A percentile compares a stretch with the other conserved stretches of the same genome.
phyloP scores from a whole-genome alignment of 805 yeast species.

The Spencermartinsiella europaea region DNA sequence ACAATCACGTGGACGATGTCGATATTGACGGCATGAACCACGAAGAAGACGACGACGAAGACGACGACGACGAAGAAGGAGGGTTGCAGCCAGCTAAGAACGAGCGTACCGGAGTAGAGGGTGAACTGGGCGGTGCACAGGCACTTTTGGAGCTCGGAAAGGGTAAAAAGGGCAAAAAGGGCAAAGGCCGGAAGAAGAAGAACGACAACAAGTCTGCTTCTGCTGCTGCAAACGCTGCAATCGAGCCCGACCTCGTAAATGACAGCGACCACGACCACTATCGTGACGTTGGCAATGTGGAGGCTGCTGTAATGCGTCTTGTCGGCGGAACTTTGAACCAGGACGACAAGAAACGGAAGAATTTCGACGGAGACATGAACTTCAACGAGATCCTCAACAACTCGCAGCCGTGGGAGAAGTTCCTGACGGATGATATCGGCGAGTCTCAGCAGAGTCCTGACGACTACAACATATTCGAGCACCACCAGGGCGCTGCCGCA shows the following conservation, averaged over 20 bases:
- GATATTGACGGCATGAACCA: slow-evolving; percentile 4
- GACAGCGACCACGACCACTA: slow-evolving; percentile 9
- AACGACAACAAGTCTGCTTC: not conserved
- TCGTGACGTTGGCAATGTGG: slow-evolving; percentile 39
- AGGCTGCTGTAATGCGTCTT: slow-evolving; percentile 70
- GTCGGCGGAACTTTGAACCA: slow-evolving; percentile 59
- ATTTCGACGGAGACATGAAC: slow-evolving; percentile 19
- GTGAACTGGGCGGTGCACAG: slow-evolving; percentile 12
- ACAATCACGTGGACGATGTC: slow-evolving; percentile 6
- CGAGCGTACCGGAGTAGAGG: slow-evolving; percentile 11
- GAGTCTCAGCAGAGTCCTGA: slow-evolving; percentile 14
- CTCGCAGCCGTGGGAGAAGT: slow-evolving; percentile 19
- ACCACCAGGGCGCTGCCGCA: slow-evolving; percentile 2
- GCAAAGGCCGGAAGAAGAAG: slow-evolving; percentile 4
- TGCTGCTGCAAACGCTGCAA: not conserved
- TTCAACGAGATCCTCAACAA: slow-evolving; percentile 9
- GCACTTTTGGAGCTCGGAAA: slow-evolving; percentile 19
- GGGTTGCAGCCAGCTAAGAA: slow-evolving; percentile 4
- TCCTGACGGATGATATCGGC: slow-evolving; percentile 20
- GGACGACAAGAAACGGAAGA: slow-evolving; percentile 19
- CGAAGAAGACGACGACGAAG: slow-evolving; percentile 8
- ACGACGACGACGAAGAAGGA: not conserved
- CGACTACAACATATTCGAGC: slow-evolving; percentile 5
- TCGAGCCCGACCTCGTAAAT: not conserved
- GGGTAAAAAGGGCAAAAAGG: slow-evolving; percentile 9